Conservation (phyloP, 139 green algal genomes). For the Chlamydomonas applanata region DNA sequence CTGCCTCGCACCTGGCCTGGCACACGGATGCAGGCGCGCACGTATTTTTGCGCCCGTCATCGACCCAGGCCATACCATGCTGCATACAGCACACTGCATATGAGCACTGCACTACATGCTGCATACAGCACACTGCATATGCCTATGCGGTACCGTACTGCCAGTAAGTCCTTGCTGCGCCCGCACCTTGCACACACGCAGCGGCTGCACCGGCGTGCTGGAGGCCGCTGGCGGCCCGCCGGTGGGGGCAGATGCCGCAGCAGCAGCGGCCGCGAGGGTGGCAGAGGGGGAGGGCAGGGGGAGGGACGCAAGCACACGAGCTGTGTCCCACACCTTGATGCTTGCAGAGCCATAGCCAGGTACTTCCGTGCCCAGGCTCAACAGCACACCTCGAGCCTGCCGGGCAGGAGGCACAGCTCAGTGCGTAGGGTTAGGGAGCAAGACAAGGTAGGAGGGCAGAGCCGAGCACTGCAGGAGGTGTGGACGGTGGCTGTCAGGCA, state of each 20-base stretch:
- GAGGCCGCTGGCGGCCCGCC: background rate
- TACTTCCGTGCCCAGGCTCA: constrained; percentile 54
- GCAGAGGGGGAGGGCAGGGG: too few species aligned
- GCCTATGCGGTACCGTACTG: background rate
- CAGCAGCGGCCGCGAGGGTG: background rate
- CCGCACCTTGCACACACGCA: constrained; percentile 4
- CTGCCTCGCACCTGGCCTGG: too few species aligned
- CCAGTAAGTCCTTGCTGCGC: too few species aligned
- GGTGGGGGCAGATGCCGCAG: background rate
- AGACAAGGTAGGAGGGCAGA: background rate
- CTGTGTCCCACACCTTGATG: constrained; percentile 58
- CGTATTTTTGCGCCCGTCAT: too few species aligned
- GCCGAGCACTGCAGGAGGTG: background rate
- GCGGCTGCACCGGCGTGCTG: background rate
- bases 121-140: too few species aligned
- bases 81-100: too few species aligned
- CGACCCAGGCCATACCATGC: too few species aligned
- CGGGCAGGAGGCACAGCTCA: background rate
- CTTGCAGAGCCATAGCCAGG: constrained; percentile 48
- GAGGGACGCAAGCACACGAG: background rate
- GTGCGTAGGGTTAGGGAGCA: too few species aligned
- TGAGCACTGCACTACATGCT: too few species aligned
- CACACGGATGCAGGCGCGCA: too few species aligned
- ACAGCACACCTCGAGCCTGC: constrained; percentile 27
- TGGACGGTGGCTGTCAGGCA: background rate